Evolutionary conservation across 2,329 filamentous ascomycete genomes (phyloP), one percentile per base, ranked within the genome.

Genomic region (Colletotrichum australisinense): DNA sequence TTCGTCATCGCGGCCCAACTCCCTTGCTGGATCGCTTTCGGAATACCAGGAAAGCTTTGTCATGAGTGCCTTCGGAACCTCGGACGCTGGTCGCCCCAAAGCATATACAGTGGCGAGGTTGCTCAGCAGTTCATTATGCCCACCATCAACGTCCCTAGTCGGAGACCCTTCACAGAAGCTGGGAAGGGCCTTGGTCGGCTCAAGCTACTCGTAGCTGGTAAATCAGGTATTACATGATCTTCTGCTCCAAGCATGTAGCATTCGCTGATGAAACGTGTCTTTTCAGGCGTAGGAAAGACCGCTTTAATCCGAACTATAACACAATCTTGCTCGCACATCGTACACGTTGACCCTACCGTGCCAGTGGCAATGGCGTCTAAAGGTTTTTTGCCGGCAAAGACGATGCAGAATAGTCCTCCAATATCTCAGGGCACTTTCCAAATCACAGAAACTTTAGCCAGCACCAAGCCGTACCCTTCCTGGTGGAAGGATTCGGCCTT

Each of bases 101-200:
- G 69, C 24, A 11, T 22, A 6, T 78, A 92, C 89, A 80, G 87
- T 72, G 83, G 84, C 60, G 66, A 65, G 30, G 86, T 81, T 74
- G 87, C 86, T 53, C 93, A 93, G 28, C 95, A 98, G 82, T 88
- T 99, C n/a, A 94, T 99, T 73, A 99, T 99, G 97, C 97, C 97
- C 5, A 98, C 95, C 79, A 93, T 99, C 78, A 92, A 91, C 74
- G 97, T 99, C 90, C 96, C 97, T 4, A 93, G 91, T 74, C 91
- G 97, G 63, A 89, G 95, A 64, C 95, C 95, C 0, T 98, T 98
- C 81, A 98, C 97, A 0, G 91, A 93, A n/a, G 89, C 90, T 59
- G 97, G 97, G 19, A 96, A 93, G 84, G 89, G 88, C 42, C 89
- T 98, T 81, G 96, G 96, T 1, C 92, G 94, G 77, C 86, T 98